Percentiles rank a stretch among this genome's conserved stretches.
These are phyloP conservation scores for Peronospora tabacina DNA, from an alignment of 352 stramenopile species.

Conservation along the genomic window DNA sequence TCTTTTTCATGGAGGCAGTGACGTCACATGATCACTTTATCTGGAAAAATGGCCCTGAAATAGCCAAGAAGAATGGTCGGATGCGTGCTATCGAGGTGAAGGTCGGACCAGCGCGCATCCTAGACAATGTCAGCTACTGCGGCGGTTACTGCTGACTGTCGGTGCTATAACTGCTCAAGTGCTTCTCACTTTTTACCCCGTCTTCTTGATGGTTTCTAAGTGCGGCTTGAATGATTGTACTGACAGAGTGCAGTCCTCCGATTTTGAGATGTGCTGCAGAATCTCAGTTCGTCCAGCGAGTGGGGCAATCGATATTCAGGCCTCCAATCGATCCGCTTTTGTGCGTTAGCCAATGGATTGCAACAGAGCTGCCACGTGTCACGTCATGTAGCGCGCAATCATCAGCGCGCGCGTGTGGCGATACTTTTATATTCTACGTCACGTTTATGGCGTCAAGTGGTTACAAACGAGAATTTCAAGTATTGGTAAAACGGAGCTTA, in stretches of 20 bases:
- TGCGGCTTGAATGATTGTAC: too few species aligned
- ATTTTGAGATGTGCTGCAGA: too few species aligned
- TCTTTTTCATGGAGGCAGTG: slow-evolving; percentile 54
- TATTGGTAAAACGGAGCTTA: too few species aligned
- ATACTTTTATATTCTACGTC: too few species aligned
- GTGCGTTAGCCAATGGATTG: slow-evolving; percentile 17
- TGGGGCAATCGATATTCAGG: too few species aligned
- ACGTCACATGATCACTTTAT: slow-evolving; percentile 37
- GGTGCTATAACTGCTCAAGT: too few species aligned
- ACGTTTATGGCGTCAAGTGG: too few species aligned
- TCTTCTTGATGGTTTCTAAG: too few species aligned
- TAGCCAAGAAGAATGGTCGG: slow-evolving; percentile 30
- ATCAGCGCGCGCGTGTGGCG: slow-evolving; percentile 1
- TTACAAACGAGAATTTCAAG: too few species aligned
- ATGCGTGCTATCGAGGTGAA: slow-evolving; percentile 43
- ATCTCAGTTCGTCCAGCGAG: too few species aligned
- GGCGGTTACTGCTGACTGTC: slow-evolving; percentile 48
- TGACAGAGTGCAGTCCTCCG: too few species aligned
- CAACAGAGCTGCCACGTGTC: slow-evolving; percentile 9
- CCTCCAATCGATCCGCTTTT: slow-evolving; percentile 12
- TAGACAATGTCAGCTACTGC: slow-evolving; percentile 37
- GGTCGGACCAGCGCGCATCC: slow-evolving; percentile 40
- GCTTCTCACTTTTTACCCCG: too few species aligned
- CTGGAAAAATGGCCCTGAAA: slow-evolving; percentile 31
- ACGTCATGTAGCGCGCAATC: slow-evolving; percentile 1